A percentile compares a stretch with the other conserved stretches of the same genome.
phyloP scores from a whole-genome alignment of 2,329 filamentous ascomycete genomes.

The Scolecobasidium constrictum region DNA sequence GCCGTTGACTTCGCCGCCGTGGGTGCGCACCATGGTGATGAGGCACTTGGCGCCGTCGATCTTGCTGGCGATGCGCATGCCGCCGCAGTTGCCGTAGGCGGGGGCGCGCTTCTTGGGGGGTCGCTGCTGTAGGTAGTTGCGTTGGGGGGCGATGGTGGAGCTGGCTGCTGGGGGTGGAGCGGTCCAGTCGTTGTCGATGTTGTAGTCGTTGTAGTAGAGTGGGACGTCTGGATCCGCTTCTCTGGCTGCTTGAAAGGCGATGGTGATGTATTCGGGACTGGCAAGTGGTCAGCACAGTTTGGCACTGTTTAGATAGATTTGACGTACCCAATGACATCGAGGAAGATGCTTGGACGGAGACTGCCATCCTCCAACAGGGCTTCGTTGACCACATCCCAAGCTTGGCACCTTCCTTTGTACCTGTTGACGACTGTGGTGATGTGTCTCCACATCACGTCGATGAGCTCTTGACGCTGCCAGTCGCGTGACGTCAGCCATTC shows the following conservation, averaged over 20 bases:
- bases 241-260: constrained; percentile 31
- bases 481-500: constrained; percentile 1
- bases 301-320: no score
- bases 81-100: no score
- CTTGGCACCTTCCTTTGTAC: constrained; percentile 26
- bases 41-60: constrained; percentile 2
- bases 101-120: no score
- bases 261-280: constrained; percentile 33
- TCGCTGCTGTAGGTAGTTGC: no score
- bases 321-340: constrained; percentile 31
- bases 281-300: no score
- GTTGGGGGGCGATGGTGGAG: no score
- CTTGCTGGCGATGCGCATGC: no score
- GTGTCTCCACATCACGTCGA: constrained; percentile 14
- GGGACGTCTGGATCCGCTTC: constrained; percentile 29
- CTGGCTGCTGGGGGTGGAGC: no score
- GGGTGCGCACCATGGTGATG: background rate
- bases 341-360: constrained; percentile 31
- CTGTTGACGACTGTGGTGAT: constrained; percentile 26
- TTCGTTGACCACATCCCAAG: constrained; percentile 31
- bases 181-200: constrained; percentile 29
- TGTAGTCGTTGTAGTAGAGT: constrained; percentile 35
- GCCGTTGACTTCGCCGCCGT: constrained; percentile 24
- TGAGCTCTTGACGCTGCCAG: constrained; percentile 3
- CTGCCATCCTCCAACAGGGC: constrained; percentile 36